Conservation (phyloP, 225 moss, liverwort and hornwort genomes). For the Pseudisothecium myosuroides region DNA sequence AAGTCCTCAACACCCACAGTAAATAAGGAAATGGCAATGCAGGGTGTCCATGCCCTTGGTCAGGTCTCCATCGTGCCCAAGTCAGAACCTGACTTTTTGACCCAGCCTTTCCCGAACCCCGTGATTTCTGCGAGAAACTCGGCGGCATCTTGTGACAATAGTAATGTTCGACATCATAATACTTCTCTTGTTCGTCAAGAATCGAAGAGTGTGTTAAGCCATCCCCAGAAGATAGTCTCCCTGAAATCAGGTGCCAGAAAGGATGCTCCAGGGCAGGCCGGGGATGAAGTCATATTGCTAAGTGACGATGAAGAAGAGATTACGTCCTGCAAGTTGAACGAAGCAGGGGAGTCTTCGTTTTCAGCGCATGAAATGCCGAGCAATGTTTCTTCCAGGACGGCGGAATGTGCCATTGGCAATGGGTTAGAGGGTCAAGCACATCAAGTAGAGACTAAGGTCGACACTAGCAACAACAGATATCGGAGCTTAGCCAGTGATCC, state of each 20-base stretch:
- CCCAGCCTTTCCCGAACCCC: background rate
- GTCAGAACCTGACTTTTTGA: background rate
- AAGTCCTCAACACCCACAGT: background rate
- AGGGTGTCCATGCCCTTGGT: background rate
- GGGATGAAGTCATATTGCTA: background rate
- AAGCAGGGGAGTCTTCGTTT: background rate
- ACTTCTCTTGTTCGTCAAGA: background rate
- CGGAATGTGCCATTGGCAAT: background rate
- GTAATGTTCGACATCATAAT: background rate
- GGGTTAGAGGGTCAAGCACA: background rate
- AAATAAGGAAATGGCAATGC: background rate
- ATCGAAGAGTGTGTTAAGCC: background rate
- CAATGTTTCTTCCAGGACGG: background rate
- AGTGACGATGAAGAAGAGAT: slow-evolving; percentile 47
- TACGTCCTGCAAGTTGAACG: slow-evolving; percentile 7
- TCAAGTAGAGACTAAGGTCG: background rate
- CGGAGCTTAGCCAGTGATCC: background rate
- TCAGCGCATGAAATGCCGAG: background rate
- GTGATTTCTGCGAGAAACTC: background rate
- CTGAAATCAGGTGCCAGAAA: background rate
- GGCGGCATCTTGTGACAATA: background rate
- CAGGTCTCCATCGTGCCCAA: background rate
- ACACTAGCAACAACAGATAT: background rate
- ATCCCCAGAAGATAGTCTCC: background rate
- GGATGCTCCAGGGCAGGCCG: background rate